Evolutionary conservation across 164 flowering plant genomes (phyloP).

Genomic region (Saururus chinensis): DNA sequence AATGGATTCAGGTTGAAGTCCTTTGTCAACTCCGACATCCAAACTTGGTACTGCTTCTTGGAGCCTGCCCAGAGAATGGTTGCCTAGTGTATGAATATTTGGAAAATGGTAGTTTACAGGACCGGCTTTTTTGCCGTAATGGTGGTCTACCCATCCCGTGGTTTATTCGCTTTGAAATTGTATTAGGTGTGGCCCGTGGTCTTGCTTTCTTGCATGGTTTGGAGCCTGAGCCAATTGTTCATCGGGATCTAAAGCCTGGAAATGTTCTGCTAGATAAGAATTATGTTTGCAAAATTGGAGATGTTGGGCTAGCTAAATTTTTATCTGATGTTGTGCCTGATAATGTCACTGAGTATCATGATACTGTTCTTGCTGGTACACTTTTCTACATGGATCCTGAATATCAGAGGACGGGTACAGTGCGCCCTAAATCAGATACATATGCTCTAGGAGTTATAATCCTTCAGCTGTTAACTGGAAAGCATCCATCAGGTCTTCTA

Average conservation of each 20-base stretch:
- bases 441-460: slow-evolving; percentile 68
- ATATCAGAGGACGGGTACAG: slow-evolving; percentile 78
- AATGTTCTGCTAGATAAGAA: slow-evolving; percentile 64
- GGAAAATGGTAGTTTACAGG: slow-evolving; percentile 83
- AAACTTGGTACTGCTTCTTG: slow-evolving; percentile 59
- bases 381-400: slow-evolving; percentile 85
- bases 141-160: slow-evolving; percentile 62
- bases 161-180: slow-evolving; percentile 52
- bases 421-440: slow-evolving; percentile 79
- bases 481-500: slow-evolving; percentile 45
- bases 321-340: slow-evolving; percentile 59
- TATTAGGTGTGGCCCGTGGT: slow-evolving; percentile 71
- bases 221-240: slow-evolving; percentile 70
- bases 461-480: slow-evolving; percentile 60
- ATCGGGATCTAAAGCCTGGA: slow-evolving; percentile 79
- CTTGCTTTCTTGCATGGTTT: slow-evolving; percentile 70
- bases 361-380: slow-evolving; percentile 67
- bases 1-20: slow-evolving; percentile 51
- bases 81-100: slow-evolving; percentile 72
- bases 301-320: slow-evolving; percentile 75
- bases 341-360: slow-evolving; percentile 49
- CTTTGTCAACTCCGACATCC: slow-evolving; percentile 74
- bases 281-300: slow-evolving; percentile 68
- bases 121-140: slow-evolving; percentile 27
- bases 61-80: slow-evolving; percentile 80